Base-by-base conservation (phyloP, 83 land plant species). In the Picea mariana region DNA sequence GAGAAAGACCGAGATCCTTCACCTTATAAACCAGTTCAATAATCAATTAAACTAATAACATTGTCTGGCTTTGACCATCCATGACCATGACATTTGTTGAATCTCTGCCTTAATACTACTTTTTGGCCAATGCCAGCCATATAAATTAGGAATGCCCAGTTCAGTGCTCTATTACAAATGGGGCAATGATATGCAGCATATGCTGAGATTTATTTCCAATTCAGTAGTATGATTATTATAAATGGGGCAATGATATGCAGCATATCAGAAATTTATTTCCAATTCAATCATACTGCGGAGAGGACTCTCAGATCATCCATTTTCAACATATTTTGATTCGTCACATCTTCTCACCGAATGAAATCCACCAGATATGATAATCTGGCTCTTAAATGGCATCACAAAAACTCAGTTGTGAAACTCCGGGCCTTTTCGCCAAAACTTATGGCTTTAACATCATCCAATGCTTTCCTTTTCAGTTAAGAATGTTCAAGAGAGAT, bases 71-170 rank as follows among this genome's bases (percentile, higher is more conserved):
- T 76, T 60, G 13, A 76, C 61, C 62, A 55, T 49, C 78, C 60
- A 76, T 55, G 61, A 76, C 61, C 78, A 76, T 42, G 18, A 76
- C 24, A n/a, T 55, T 76, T 76, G 62, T 76, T 76, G 38, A 26
- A 55, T 49, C 75, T 72, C 21, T 75, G 26, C 60, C 52, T 49
- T 75, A 59, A 23, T 55, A 34, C 23, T 6, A 12, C 17, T 40
- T 76, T 49, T 49, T 31, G 77, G 58, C 15, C n/a, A 75, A 47
- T n/a, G 49, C 26, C 77, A 75, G 16, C 59, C 77, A 42, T 42
- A 75, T 47, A 47, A 47, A 21, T 21, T 0, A 44, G 27, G 13
- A 38, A 49, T 3, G 24, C 49, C 24, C 78, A 52, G 58, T 52
- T 11, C 13, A 52, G 58, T 52, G 13, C 58, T 11, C 13, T 27